Evolutionary conservation across 495 filamentous ascomycete species (phyloP), one percentile per base, ranked within the genome.

Genomic region (Pyrenula aspistea): DNA sequence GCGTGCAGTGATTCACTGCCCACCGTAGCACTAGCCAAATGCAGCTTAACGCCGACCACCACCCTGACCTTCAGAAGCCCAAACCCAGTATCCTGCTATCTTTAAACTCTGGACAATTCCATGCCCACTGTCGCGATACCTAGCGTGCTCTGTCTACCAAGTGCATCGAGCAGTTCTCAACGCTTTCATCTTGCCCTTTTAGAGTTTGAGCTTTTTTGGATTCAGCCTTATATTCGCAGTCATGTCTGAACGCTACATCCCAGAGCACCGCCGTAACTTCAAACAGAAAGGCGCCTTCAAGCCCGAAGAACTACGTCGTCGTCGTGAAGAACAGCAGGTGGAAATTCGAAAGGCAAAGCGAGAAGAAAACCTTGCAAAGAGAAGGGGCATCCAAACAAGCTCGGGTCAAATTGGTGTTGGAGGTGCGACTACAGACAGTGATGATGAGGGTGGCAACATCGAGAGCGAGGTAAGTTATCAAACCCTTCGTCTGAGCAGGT

Each of bases 241-340:
- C 77, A 99, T 99, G 94, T 83, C 92, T 65, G 94, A 99, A 67
- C 88, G 91, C 53, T 99, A 95, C 77, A 99, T 99, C 68, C 94
- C 94, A 68, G 94, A 97, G 76, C 94, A 99, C 81, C 90, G 94
- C 67, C 93, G 94, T 66, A 95, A 86, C 52, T 99, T 93, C 82
- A 99, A 99, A 84, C 94, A 94, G 58, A 94, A 93, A 79, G 88
- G 85, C 69, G 87, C 89, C 67, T 99, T 99, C 81, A 94, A 95
- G 80, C 91, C 91, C 62, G 94, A 99, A 71, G 94, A 99, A 76
- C 85, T 99, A 53, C 89, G 94, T 66, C 90, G 94, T 67, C 94
- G 94, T 71, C 94, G 94, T 70, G 94, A 99, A 68, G 94, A 99
- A 71, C 89, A 94, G 71, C 92, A 96, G 73, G 94, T 99, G 58